Evolutionary conservation across 441 rosid species (phyloP), one percentile per base, ranked within the genome.

Genomic region (Bocquillonia castaneifolia): DNA sequence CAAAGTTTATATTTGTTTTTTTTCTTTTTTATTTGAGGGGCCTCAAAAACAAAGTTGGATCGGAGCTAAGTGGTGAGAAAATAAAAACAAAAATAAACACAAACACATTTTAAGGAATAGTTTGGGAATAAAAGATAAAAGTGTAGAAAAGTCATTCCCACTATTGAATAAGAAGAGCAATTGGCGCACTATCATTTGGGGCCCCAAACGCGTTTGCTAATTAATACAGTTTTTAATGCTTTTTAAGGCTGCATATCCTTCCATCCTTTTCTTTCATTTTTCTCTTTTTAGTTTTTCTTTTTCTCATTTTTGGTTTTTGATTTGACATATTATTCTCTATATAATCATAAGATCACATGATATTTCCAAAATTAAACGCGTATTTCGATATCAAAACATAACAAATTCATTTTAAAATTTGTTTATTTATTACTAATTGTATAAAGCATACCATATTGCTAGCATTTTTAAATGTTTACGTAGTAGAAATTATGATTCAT

Each of bases 181-280:
- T 52, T 52, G 31, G 17, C 57, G 57, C 57, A 52, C 57, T 26
- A 14, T 4, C 36, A 10, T 14, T 54, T 54, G 36, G 59, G 36
- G 59, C 0, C 59, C 59, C 59, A 54, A 54, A 54, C 59, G 59
- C 59, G 59, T 54, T 54, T 28, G 18, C 59, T 54, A 54, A 54
- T 54, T 54, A 54, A 54, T 54, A 14, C 23, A 20, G 23, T 7
- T 18, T 50, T 50, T 20, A 50, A 25, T 25, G 58, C 58, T 53
- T 53, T 14, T 51, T 1, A 23, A 25, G 14, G 12, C 1, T 14
- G 45, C 14, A 17, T 1, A 10, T 40, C 45, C 45, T 40, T 13
- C 45, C 10, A 14, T 10, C 14, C 45, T 1, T 12, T 40, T 40
- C 14, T 17, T 40, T 40, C 14, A 1, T 6, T 34, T 34, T 34